Percentiles rank a stretch among this genome's conserved stretches.
These are phyloP conservation scores for Aspergillus homomorphus DNA, from an alignment of 495 filamentous ascomycete genomes.

Conservation along the genomic window DNA sequence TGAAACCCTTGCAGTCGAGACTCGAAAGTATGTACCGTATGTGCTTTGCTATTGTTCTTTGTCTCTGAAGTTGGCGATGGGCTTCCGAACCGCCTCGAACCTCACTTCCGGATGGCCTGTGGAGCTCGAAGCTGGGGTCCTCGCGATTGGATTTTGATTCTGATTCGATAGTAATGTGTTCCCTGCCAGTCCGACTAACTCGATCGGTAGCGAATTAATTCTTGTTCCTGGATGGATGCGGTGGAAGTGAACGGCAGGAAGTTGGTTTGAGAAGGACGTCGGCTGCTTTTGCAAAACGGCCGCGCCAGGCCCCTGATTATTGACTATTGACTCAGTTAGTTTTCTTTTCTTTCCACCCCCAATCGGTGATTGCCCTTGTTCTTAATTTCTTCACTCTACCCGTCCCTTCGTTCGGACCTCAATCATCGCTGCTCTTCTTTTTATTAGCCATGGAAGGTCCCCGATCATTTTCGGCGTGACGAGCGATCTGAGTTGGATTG, in stretches of 20 bases:
- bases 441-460: background rate
- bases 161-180: background rate
- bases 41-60: background rate
- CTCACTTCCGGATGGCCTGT: constrained; percentile 1
- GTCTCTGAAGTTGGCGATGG: background rate
- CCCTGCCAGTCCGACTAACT: background rate
- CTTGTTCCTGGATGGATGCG: background rate
- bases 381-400: background rate
- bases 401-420: background rate
- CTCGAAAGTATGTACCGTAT: background rate
- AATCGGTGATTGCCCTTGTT: background rate
- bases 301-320: background rate
- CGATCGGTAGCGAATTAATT: constrained; percentile 2
- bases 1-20: background rate
- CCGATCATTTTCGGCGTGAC: background rate
- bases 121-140: background rate
- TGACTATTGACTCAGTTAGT: constrained; percentile 5
- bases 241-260: constrained; percentile 3
- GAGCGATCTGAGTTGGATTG: background rate
- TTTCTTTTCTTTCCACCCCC: background rate
- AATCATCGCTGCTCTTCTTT: background rate
- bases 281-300: constrained; percentile 13
- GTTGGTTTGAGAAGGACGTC: constrained; percentile 19
- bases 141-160: background rate
- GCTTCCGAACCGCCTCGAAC: background rate